Evolutionary conservation across 1,139 yeast species (phyloP).

Genomic region (Lodderomyces jiufengensis): DNA sequence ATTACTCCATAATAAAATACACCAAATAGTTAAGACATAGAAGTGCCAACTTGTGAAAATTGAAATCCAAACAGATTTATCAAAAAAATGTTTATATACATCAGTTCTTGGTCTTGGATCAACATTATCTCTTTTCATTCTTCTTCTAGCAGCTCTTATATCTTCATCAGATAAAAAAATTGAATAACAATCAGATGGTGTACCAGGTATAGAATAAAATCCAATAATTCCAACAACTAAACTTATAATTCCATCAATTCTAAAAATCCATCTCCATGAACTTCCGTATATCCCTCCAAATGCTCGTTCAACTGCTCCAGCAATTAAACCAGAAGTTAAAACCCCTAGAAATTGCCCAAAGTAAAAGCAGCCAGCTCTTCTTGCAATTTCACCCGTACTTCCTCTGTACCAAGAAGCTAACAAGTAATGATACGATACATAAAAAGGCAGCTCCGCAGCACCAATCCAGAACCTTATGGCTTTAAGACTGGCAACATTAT

Average conservation of each 20-base stretch:
- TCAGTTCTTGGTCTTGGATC: slow-evolving; percentile 28
- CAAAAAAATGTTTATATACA: slow-evolving; percentile 28
- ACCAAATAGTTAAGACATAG: slow-evolving; percentile 49
- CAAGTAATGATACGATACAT: slow-evolving; percentile 59
- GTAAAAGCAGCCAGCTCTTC: slow-evolving; percentile 61
- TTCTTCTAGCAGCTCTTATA: slow-evolving; percentile 54
- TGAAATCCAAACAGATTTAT: slow-evolving; percentile 41
- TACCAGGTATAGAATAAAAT: slow-evolving; percentile 62
- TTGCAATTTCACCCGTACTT: slow-evolving; percentile 50
- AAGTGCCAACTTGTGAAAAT: slow-evolving; percentile 54
- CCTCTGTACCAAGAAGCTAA: slow-evolving; percentile 57
- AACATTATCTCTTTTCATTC: slow-evolving; percentile 47
- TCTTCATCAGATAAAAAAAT: slow-evolving; percentile 61
- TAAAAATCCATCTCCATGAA: slow-evolving; percentile 75
- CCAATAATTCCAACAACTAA: slow-evolving; percentile 61
- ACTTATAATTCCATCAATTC: slow-evolving; percentile 63
- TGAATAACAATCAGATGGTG: slow-evolving; percentile 58
- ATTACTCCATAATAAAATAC: slow-evolving; percentile 63
- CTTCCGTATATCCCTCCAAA: slow-evolving; percentile 48
- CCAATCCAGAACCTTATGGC: slow-evolving; percentile 62
- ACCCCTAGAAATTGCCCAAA: slow-evolving; percentile 60
- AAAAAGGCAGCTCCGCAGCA: slow-evolving; percentile 59
- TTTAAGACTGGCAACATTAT: slow-evolving; percentile 45
- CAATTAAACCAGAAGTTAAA: slow-evolving; percentile 60
- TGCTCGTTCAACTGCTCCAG: slow-evolving; percentile 52